Percentiles rank a stretch among this genome's conserved stretches.
Evolutionary conservation across 257 asterid genomes (phyloP).

Genomic region (Solanum sejunctum): DNA sequence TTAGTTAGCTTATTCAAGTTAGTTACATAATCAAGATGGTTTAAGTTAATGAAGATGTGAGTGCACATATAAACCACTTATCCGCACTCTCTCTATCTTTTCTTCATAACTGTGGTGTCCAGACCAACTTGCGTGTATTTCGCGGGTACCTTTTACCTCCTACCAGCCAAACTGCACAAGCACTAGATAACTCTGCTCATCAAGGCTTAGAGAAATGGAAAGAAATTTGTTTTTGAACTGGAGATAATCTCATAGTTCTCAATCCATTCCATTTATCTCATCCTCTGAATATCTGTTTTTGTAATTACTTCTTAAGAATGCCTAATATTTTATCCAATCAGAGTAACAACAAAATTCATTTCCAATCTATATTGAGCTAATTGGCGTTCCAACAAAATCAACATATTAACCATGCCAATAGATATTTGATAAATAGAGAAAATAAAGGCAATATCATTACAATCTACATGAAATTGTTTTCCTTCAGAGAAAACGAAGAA

Average conservation of each 20-base stretch:
- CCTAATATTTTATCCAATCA: not conserved
- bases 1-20: not conserved
- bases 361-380: not conserved
- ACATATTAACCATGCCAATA: not conserved
- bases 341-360: not conserved
- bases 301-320: not conserved
- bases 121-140: too few species aligned
- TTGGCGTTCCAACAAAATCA: not conserved
- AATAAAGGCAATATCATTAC: not conserved
- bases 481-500: not conserved
- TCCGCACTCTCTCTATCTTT: not conserved
- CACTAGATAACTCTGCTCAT: not conserved
- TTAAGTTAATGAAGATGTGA: not conserved
- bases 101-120: too few species aligned
- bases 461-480: not conserved
- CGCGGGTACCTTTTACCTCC: not conserved
- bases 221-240: not conserved
- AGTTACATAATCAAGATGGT: not conserved
- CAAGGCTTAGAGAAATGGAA: not conserved
- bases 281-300: not conserved
- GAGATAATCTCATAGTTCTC: not conserved
- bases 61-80: not conserved
- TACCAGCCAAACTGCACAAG: not conserved
- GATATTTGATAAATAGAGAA: not conserved
- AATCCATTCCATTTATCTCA: not conserved